phyloP scores from a whole-genome alignment of 108 stramenopile genomes.

The Nitzschia putrida region DNA sequence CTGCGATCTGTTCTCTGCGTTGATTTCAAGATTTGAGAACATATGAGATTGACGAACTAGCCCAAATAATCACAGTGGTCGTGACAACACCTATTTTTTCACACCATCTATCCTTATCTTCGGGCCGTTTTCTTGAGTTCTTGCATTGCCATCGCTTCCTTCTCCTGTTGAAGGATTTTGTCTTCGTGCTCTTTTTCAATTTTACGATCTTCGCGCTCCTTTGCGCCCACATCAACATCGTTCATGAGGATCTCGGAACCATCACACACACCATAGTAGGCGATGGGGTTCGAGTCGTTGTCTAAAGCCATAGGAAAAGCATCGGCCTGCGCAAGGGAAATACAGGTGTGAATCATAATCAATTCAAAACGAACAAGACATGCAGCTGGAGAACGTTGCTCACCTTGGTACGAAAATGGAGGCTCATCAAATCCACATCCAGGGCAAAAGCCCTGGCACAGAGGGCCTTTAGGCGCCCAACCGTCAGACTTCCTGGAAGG shows the following conservation, averaged over 20 bases:
- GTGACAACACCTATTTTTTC: too few relatives aligned
- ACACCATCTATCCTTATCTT: not conserved
- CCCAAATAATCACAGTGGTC: too few relatives aligned
- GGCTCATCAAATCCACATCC: constrained; percentile 72
- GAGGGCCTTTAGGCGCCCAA: constrained; percentile 80
- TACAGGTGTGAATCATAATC: too few relatives aligned
- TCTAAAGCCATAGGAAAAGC: constrained; percentile 74
- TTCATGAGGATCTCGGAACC: constrained; percentile 86
- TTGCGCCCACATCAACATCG: constrained; percentile 65
- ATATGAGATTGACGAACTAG: too few relatives aligned
- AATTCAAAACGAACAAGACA: not conserved
- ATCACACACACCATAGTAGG: constrained; percentile 86
- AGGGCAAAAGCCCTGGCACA: constrained; percentile 76
- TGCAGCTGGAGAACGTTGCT: constrained; percentile 4
- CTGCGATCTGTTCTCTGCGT: too few relatives aligned
- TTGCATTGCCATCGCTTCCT: constrained; percentile 43
- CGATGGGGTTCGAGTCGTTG: constrained; percentile 66
- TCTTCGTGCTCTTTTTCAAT: constrained; percentile 43
- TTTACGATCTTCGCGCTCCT: constrained; percentile 34
- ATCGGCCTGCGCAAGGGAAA: constrained; percentile 34
- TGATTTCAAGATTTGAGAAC: too few relatives aligned
- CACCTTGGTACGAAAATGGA: constrained; percentile 66
- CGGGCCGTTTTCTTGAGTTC: constrained; percentile 37
- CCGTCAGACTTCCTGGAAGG: constrained; percentile 64
- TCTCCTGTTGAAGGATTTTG: constrained; percentile 49